Conservation (phyloP, 768 basidiomycete species). For the Boletus reticuloceps region DNA sequence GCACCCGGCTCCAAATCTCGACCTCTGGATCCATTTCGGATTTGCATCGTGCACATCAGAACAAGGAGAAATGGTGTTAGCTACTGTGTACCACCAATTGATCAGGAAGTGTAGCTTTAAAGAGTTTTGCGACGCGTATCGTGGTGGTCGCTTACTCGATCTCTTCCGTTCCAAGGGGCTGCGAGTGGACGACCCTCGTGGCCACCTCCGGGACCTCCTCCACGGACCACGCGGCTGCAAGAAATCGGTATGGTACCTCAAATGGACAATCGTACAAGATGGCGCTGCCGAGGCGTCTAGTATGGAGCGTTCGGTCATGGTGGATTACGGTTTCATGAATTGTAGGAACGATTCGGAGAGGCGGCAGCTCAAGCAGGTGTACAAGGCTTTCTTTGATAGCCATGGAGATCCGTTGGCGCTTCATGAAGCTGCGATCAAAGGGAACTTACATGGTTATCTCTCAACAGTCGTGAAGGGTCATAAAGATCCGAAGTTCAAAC, state of each 20-base stretch:
- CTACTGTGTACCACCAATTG: neutral
- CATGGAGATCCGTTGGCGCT: neutral
- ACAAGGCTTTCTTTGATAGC: neutral
- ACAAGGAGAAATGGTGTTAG: too few relatives aligned
- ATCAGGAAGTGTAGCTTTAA: neutral
- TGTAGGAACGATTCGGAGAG: neutral
- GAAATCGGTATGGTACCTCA: conserved; percentile 3
- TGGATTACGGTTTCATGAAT: conserved; percentile 2
- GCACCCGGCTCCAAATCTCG: neutral
- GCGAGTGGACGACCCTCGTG: neutral
- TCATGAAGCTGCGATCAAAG: neutral
- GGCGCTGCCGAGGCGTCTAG: too few relatives aligned
- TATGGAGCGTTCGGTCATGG: neutral
- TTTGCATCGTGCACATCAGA: neutral
- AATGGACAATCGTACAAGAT: neutral
- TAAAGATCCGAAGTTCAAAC: neutral
- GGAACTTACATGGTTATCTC: neutral
- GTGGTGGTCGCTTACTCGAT: neutral
- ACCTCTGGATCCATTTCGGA: neutral
- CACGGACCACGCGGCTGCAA: neutral
- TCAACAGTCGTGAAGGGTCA: neutral
- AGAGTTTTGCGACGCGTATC: conserved; percentile 1
- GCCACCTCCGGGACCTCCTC: neutral
- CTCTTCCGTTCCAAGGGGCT: neutral
- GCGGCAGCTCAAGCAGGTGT: neutral